Base-by-base conservation (phyloP, 495 filamentous ascomycete genomes). In the Apiosordaria backusii region DNA sequence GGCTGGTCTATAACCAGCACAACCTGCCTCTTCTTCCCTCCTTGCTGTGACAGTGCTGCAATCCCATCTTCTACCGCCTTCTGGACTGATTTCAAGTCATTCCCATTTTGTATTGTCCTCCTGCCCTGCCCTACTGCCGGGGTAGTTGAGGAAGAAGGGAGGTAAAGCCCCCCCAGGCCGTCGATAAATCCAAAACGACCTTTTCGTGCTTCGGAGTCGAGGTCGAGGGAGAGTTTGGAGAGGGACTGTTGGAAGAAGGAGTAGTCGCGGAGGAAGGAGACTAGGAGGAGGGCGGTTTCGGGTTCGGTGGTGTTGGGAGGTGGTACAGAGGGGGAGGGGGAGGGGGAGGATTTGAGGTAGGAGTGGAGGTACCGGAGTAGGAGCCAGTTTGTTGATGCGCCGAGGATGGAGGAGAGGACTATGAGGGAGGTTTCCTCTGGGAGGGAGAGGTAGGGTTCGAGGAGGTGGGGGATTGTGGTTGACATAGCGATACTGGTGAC, bases 251-350 rank as follows among this genome's bases (percentile, higher is more conserved):
- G 87, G 93, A 92, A 97, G 73, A 96, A 96, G 25, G 83, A 79
- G 67, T 78, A 83, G 70, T 92, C 88, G 61, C 90, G 84, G 77
- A 96, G 76, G 88, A 97, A 83, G 78, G 89, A 92, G 67, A 93
- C 86, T 0, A 97, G 78, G 18, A 97, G 78, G 4, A 98, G 87
- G n/a, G 81, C 74, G 3, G 66, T 69, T 18, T 70, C 65, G n/a
- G 70, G 66, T 0, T 18, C 45, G 0, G 21, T 55, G 22, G 54
- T 53, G 2, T 50, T 60, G 55, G 62, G 60, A 52, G 59, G 21
- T 10, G 13, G 40, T 53, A 57, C 53, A n/a, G 29, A 29, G 7
- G 70, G 23, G 24, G 61, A 57, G 19, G 29, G 52, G 3, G 26
- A 23, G 25, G 60, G 27, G n/a, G 63, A 4, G n/a, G 61, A 50